Evolutionary conservation across 345 rosid genomes (phyloP), one percentile per base, ranked within the genome.

Genomic region (Angophora floribunda): DNA sequence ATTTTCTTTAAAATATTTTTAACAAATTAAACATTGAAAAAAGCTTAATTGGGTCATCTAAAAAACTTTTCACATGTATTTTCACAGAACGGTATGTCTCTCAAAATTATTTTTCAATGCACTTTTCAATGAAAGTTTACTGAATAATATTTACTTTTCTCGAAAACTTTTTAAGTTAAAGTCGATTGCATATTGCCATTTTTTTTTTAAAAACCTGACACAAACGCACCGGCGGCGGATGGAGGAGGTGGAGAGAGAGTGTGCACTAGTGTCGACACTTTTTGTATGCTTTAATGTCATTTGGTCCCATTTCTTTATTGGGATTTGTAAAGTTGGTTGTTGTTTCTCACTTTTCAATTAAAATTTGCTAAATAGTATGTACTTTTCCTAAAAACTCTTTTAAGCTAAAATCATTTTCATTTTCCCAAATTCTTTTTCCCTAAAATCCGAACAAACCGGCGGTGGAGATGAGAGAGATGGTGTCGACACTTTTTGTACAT

Each of bases 71-170:
- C 21, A 12, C 8, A 55, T 1, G 28, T 55, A 55, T 55, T 55
- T 55, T 55, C 61, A 22, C 22, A 0, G 1, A 55, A 55, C 61
- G 9, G 9, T 1, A 55, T 36, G 41, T 0, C 3, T 22, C 4
- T 0, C 0, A 55, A 55, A 55, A 5, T 21, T 22, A 22, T 9
- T 22, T 55, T 55, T 55, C 13, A 22, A 55, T 22, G 61, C 0
- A 55, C 61, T 9, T 22, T 22, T 55, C 22, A 22, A 22, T 55
- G 1, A 55, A 22, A 3, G 0, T 55, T 55, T 55, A 55, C 9
- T 2, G 0, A 55, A 7, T 5, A 0, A 12, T 55, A 22, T 22
- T 26, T 0, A 55, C 4, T 4, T 55, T 55, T 55, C 28, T 11
- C 22, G 3, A 52, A 52, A 52, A 19, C 22, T 3, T 16, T 2